Base-by-base conservation (phyloP, 768 basidiomycete species). In the Boletus reticuloceps region DNA sequence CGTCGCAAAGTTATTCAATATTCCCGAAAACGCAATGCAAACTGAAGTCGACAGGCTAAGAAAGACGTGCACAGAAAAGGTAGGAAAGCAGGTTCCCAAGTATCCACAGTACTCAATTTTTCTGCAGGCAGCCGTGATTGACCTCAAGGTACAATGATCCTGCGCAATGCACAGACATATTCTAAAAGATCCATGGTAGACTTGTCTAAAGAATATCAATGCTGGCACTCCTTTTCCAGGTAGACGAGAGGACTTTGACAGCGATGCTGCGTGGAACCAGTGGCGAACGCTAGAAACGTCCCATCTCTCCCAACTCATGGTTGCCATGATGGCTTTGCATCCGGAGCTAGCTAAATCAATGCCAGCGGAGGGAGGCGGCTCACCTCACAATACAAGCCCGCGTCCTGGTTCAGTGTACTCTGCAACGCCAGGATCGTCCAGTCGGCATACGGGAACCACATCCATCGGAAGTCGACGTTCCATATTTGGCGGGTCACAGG, bases 141-240 rank as follows among this genome's bases (percentile, higher is more conserved):
- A 97, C 69, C 78, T 96, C 53, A 97, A 95, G 82, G 92, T 88
- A 66, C 43, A 66, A 58, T 38, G 43, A 38, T 31, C 19, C 34
- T 13, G 9, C 17, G 5, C 31, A 17, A 17, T n/a, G 17, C 31
- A 52, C 37, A 29, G 6, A 17, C 11, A 17, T 49, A 41, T 51
- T 44, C 61, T 54, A 45, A 61, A 42, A 32, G 38, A 53, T 52
- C 64, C 36, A 39, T 13, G 20, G 39, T 42, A 67, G 90, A 90
- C 89, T 36, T 94, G 90, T 67, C 75, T 98, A 51, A 96, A 96
- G 75, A 91, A 93, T 59, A 89, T 98, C 66, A 91, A 88, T 51
- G 86, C 89, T 14, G 89, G 91, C 25, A 78, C 81, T 13, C 74
- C 88, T 1, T 95, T 95, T 66, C 94, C 94, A 1, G 92, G 90